Evolutionary conservation across 176 grass and related monocot genomes (phyloP).

Genomic region (Eleusine coracana): DNA sequence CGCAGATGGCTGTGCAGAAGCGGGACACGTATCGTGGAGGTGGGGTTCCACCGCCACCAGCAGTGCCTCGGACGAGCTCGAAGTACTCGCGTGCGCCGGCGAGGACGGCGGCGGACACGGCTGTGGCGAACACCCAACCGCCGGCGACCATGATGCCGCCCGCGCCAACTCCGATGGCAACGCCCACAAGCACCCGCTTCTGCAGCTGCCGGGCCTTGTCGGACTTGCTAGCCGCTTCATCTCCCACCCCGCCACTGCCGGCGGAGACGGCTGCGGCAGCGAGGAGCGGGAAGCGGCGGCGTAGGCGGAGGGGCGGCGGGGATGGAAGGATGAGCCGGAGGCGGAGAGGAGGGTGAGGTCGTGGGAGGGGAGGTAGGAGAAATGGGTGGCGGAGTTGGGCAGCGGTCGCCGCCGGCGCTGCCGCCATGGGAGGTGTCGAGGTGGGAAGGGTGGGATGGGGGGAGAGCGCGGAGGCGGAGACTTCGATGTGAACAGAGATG

Average conservation of each 20-base stretch:
- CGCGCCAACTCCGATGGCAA: constrained; percentile 81
- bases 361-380: background rate
- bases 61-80: constrained; percentile 69
- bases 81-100: constrained; percentile 78
- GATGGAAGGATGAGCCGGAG: constrained; percentile 45
- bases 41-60: constrained; percentile 44
- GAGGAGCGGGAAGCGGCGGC: constrained; percentile 48
- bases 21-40: constrained; percentile 84
- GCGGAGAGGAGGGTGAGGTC: constrained; percentile 23
- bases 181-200: constrained; percentile 70
- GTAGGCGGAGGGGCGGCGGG: constrained; percentile 39
- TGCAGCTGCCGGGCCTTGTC: constrained; percentile 54
- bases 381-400: constrained; percentile 32
- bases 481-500: constrained; percentile 36
- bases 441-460: constrained; percentile 1
- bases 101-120: constrained; percentile 52
- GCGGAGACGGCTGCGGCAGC: constrained; percentile 20
- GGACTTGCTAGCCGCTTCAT: constrained; percentile 8
- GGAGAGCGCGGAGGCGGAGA: constrained; percentile 39
- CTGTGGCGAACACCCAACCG: constrained; percentile 72
- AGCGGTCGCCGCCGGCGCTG: constrained; percentile 23
- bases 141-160: constrained; percentile 77
- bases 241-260: background rate
- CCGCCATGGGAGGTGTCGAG: constrained; percentile 38
- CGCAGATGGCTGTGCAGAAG: constrained; percentile 75